Evolutionary conservation across 495 filamentous ascomycete species (phyloP).

Genomic region (Xylaria venustula): DNA sequence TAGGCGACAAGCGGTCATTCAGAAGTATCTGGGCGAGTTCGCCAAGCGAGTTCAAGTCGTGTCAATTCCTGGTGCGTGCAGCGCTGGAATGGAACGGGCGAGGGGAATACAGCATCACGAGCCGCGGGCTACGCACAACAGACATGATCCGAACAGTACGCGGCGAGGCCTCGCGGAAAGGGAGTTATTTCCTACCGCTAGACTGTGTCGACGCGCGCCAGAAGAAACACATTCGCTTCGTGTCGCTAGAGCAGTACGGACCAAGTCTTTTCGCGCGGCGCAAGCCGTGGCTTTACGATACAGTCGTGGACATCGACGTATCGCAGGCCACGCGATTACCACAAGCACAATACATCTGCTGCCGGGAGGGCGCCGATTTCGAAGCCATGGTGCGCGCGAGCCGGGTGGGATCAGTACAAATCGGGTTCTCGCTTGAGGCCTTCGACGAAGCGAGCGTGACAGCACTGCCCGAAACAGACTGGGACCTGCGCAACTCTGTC

Average conservation of each 20-base stretch:
- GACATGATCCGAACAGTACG: slow-evolving; percentile 16
- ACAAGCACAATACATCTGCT: slow-evolving; percentile 22
- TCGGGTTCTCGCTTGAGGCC: slow-evolving; percentile 14
- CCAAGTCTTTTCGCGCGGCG: slow-evolving; percentile 19
- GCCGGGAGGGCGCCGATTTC: slow-evolving; percentile 10
- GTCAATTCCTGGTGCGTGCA: slow-evolving; percentile 19
- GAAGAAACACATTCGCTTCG: slow-evolving; percentile 17
- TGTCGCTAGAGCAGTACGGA: slow-evolving; percentile 21
- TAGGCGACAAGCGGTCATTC: slow-evolving; percentile 13
- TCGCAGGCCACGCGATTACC: slow-evolving; percentile 16
- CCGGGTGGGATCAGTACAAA: slow-evolving; percentile 17
- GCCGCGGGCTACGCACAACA: slow-evolving; percentile 18
- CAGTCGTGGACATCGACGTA: slow-evolving; percentile 18
- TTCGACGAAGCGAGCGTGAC: slow-evolving; percentile 17
- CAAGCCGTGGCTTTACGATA: slow-evolving; percentile 16
- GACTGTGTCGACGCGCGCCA: slow-evolving; percentile 21
- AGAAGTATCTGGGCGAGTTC: slow-evolving; percentile 20
- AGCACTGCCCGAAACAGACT: slow-evolving; percentile 18
- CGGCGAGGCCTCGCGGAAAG: slow-evolving; percentile 7
- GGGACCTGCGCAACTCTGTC: slow-evolving; percentile 23
- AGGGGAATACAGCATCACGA: slow-evolving; percentile 21
- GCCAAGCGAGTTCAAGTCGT: slow-evolving; percentile 19
- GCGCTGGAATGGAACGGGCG: slow-evolving; percentile 21
- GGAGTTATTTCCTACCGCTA: slow-evolving; percentile 21
- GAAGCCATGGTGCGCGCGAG: slow-evolving; percentile 15